phyloP scores from a whole-genome alignment of 108 stramenopile genomes.

The Bacterosira constricta region DNA sequence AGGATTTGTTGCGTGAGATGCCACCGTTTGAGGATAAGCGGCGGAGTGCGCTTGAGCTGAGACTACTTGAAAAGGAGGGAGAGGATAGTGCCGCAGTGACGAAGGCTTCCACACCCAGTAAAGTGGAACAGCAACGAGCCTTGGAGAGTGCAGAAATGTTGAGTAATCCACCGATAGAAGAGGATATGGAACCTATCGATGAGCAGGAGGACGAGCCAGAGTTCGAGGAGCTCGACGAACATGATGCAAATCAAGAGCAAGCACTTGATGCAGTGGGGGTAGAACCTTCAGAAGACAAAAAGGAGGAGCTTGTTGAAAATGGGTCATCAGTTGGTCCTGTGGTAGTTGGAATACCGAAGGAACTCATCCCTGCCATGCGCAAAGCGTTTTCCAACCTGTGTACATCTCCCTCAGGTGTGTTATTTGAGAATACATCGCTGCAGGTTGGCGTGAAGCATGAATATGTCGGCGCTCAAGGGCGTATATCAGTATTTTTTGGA shows the following conservation, averaged over 20 bases:
- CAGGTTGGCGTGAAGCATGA: constrained; percentile 91
- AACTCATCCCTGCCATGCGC: constrained; percentile 90
- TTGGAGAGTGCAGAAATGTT: constrained; percentile 59
- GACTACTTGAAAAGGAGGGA: constrained; percentile 84
- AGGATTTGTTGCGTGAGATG: constrained; percentile 93
- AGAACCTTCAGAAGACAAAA: constrained; percentile 5
- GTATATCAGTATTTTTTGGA: constrained; percentile 90
- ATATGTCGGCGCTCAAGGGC: constrained; percentile 89
- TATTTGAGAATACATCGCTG: constrained; percentile 87
- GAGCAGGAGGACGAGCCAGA: constrained; percentile 62
- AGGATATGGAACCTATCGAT: constrained; percentile 36
- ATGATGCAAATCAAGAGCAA: background rate
- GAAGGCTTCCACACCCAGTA: constrained; percentile 85
- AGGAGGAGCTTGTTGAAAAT: constrained; percentile 5
- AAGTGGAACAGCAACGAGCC: constrained; percentile 77
- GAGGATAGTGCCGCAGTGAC: constrained; percentile 84
- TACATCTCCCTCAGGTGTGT: constrained; percentile 82
- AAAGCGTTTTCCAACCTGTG: constrained; percentile 90
- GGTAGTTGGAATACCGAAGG: constrained; percentile 85
- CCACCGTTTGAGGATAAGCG: constrained; percentile 92
- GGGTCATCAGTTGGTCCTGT: constrained; percentile 24
- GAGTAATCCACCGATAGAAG: constrained; percentile 25
- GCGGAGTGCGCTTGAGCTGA: constrained; percentile 78
- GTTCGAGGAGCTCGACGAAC: background rate
- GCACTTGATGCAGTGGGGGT: background rate